A percentile compares a stretch with the other conserved stretches of the same genome.
Evolutionary conservation across 2,329 filamentous ascomycete species (phyloP).

Genomic region (Xylariaceae sp.): DNA sequence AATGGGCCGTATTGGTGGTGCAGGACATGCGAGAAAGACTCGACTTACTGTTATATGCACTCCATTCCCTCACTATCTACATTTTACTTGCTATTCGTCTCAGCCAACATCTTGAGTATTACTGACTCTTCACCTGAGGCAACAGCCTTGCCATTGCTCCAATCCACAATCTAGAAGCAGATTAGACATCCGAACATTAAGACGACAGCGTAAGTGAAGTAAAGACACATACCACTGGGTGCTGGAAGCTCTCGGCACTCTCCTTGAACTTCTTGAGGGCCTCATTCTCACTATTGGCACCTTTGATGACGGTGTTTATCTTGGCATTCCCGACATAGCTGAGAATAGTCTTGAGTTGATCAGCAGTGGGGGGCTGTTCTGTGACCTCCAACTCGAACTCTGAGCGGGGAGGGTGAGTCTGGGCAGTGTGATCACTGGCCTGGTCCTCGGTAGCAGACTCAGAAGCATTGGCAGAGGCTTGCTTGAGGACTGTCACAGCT

Average conservation of each 20-base stretch:
- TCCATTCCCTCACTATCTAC: constrained; percentile 2
- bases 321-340: constrained; percentile 69
- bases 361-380: constrained; percentile 72
- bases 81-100: constrained; percentile 39
- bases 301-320: constrained; percentile 62
- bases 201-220: background rate
- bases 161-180: constrained; percentile 66
- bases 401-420: constrained; percentile 49
- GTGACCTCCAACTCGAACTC: constrained; percentile 87
- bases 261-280: constrained; percentile 76
- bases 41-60: background rate
- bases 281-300: constrained; percentile 69
- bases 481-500: constrained; percentile 73
- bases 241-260: constrained; percentile 62
- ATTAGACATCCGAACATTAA: constrained; percentile 6
- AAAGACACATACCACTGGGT: constrained; percentile 65
- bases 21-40: no score
- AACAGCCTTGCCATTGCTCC: constrained; percentile 83
- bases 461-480: constrained; percentile 66
- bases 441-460: constrained; percentile 70
- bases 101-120: constrained; percentile 76
- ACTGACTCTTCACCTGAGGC: constrained; percentile 79
- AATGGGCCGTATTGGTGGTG: no score
- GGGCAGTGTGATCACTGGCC: constrained; percentile 60
- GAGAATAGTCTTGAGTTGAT: constrained; percentile 79